phyloP scores from a whole-genome alignment of 1,139 yeast genomes.

The Meyerozyma elateridarum region DNA sequence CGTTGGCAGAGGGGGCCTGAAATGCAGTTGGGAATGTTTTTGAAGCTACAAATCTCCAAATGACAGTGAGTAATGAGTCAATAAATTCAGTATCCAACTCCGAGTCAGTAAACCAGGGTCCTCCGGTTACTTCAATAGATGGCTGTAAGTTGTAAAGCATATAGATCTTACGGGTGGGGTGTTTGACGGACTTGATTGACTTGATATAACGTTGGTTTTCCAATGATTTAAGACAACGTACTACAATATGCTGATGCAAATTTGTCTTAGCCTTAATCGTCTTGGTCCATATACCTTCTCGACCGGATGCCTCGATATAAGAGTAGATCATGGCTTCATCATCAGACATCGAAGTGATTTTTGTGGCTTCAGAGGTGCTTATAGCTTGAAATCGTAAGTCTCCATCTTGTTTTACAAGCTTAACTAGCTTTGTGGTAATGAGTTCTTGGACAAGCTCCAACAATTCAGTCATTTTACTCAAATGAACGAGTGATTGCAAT shows the following conservation, averaged over 20 bases:
- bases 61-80: constrained; percentile 73
- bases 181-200: constrained; percentile 85
- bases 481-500: constrained; percentile 41
- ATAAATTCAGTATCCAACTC: constrained; percentile 94
- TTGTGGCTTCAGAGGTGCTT: constrained; percentile 59
- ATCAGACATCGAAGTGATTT: constrained; percentile 66
- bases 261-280: constrained; percentile 88
- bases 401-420: constrained; percentile 60
- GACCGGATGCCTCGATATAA: constrained; percentile 84
- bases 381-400: constrained; percentile 73
- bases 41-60: constrained; percentile 81
- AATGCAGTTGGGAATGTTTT: constrained; percentile 75
- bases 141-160: constrained; percentile 94
- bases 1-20: constrained; percentile 28
- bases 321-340: constrained; percentile 93
- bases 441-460: constrained; percentile 64
- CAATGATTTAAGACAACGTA: constrained; percentile 75
- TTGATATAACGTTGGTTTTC: constrained; percentile 85
- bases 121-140: constrained; percentile 93
- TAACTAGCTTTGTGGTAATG: constrained; percentile 59
- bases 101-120: constrained; percentile 98
- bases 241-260: constrained; percentile 87
- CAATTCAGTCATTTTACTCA: constrained; percentile 38
- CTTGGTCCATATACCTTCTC: constrained; percentile 97
- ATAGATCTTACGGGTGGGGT: constrained; percentile 94